Evolutionary conservation across 2,329 filamentous ascomycete species (phyloP).

Genomic region (Ophiocordyceps robertsii): DNA sequence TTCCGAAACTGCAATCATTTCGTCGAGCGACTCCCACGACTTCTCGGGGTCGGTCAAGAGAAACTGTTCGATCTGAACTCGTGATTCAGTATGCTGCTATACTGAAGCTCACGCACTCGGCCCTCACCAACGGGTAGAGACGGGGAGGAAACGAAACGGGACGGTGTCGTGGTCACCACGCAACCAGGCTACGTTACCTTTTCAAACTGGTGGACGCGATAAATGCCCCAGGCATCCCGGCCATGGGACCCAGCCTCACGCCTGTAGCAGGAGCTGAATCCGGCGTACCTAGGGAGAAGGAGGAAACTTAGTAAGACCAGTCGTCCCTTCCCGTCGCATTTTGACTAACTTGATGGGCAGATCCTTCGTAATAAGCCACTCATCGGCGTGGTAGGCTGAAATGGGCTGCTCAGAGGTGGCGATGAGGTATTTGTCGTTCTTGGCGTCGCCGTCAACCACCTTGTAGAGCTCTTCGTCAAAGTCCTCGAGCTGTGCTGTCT

Average conservation of each 20-base stretch:
- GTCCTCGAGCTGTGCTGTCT: slow-evolving; percentile 92
- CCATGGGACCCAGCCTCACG: slow-evolving; percentile 82
- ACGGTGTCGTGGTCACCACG: background rate
- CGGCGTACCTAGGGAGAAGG: slow-evolving; percentile 56
- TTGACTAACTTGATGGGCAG: slow-evolving; percentile 64
- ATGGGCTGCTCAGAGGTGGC: slow-evolving; percentile 92
- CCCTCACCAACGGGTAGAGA: background rate
- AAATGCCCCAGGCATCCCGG: slow-evolving; percentile 94
- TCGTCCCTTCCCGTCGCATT: no score
- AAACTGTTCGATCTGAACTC: slow-evolving; percentile 54
- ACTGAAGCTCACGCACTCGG: background rate
- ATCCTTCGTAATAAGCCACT: slow-evolving; percentile 78
- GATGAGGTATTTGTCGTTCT: slow-evolving; percentile 69
- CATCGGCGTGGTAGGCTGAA: slow-evolving; percentile 80
- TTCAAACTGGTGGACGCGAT: slow-evolving; percentile 96
- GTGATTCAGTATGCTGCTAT: slow-evolving; percentile 1
- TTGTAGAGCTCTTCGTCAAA: slow-evolving; percentile 99
- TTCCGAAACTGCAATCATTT: slow-evolving; percentile 83
- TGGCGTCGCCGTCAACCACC: slow-evolving; percentile 74
- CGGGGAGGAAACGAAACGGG: background rate
- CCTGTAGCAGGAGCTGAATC: slow-evolving; percentile 89
- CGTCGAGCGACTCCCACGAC: slow-evolving; percentile 85
- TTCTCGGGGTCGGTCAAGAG: slow-evolving; percentile 73
- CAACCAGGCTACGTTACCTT: slow-evolving; percentile 38
- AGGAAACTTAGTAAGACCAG: background rate